Evolutionary conservation across 202 grass and related monocot genomes (phyloP).

Genomic region (Setaria viridis): DNA sequence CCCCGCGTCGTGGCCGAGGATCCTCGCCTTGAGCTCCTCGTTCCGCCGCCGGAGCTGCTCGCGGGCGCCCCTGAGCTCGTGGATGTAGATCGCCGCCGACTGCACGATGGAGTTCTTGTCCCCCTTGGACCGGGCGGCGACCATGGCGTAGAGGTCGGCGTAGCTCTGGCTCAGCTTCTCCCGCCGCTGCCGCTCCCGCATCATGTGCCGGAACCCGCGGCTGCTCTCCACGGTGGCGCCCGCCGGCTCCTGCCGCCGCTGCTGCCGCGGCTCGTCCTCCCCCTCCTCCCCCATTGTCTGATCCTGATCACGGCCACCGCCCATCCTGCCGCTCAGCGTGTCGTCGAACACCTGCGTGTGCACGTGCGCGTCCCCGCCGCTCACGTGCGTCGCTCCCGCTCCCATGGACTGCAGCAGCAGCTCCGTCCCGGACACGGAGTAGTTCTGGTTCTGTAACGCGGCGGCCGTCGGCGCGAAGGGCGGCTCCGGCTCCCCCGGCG

Average conservation of each 20-base stretch:
- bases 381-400: not conserved
- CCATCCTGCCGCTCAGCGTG: slow-evolving; percentile 9
- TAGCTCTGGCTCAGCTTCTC: slow-evolving; percentile 99
- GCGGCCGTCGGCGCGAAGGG: slow-evolving; percentile 34
- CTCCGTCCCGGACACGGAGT: not conserved
- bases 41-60: slow-evolving; percentile 62
- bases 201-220: slow-evolving; percentile 97
- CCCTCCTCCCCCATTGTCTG: not conserved
- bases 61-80: slow-evolving; percentile 65
- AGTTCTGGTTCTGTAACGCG: slow-evolving; percentile 56
- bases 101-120: slow-evolving; percentile 99
- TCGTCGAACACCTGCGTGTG: slow-evolving; percentile 45
- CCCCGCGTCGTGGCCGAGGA: slow-evolving; percentile 58
- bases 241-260: not conserved
- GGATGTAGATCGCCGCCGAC: slow-evolving; percentile 67
- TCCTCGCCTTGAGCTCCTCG: slow-evolving; percentile 69
- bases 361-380: slow-evolving; percentile 13
- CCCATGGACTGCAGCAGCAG: not conserved
- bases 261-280: not conserved
- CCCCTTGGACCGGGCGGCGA: slow-evolving; percentile 71
- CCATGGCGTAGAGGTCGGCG: slow-evolving; percentile 71
- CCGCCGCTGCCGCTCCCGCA: slow-evolving; percentile 93
- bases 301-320: not conserved
- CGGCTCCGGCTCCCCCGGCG: slow-evolving; percentile 27
- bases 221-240: slow-evolving; percentile 57